Conservation (phyloP, 179 eudicot species). For the Patellifolia procumbens region DNA sequence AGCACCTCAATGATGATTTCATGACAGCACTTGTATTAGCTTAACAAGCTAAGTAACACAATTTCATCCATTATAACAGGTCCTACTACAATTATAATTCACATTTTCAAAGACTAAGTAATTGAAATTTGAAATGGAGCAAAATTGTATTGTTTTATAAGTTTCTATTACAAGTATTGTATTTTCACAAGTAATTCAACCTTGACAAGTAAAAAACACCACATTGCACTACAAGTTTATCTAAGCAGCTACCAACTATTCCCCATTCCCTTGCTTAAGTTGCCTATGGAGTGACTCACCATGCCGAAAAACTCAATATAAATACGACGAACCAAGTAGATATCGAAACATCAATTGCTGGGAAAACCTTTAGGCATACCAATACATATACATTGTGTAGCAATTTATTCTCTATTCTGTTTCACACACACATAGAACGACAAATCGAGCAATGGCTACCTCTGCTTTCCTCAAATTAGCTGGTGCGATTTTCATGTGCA, state of each 20-base stretch:
- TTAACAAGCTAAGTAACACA: too few species aligned
- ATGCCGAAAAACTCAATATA: not conserved
- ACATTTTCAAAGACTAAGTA: too few species aligned
- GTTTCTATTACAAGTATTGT: too few species aligned
- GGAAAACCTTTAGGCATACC: not conserved
- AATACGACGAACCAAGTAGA: not conserved
- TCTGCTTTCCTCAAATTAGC: not conserved
- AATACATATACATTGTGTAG: not conserved
- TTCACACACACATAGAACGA: not conserved
- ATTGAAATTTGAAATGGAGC: too few species aligned
- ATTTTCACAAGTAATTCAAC: too few species aligned
- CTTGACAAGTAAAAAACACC: not conserved
- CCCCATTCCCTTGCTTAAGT: slow-evolving; percentile 1
- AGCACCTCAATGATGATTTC: not conserved
- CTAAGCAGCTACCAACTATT: not conserved
- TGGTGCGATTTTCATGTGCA: slow-evolving; percentile 26
- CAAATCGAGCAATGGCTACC: not conserved
- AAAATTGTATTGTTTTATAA: too few species aligned
- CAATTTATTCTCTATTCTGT: not conserved
- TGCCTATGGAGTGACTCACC: not conserved
- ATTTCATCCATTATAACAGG: too few species aligned
- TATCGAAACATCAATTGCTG: not conserved
- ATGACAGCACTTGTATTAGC: too few species aligned
- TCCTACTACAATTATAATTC: too few species aligned
- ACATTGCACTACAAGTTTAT: not conserved